A percentile compares a stretch with the other conserved stretches of the same genome.
Conservation (phyloP, 2,329 filamentous ascomycete genomes). For the Pseudogymnoascus verrucosus region DNA sequence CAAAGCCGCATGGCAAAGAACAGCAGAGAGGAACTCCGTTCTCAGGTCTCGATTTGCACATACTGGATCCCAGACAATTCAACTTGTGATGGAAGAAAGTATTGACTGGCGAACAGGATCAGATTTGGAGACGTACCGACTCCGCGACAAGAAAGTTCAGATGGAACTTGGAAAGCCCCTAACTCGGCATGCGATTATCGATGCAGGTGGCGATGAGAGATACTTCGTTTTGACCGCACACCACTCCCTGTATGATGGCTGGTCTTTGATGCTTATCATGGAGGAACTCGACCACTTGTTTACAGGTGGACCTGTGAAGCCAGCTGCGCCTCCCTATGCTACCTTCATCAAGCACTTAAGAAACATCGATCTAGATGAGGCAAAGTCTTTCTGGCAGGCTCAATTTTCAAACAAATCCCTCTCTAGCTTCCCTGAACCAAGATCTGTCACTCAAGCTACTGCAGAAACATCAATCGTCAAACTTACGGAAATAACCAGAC, state of each 20-base stretch:
- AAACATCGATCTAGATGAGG: neutral
- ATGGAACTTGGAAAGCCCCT: neutral
- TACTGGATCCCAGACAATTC: slow-evolving; percentile 16
- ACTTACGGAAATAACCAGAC: neutral
- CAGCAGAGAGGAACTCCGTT: slow-evolving; percentile 14
- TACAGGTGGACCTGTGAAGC: neutral
- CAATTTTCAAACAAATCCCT: neutral
- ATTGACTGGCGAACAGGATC: neutral
- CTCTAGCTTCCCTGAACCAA: neutral
- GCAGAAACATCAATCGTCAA: neutral
- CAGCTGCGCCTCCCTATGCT: neutral
- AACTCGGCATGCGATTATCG: neutral
- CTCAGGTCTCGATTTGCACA: slow-evolving; percentile 27
- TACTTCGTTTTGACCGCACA: slow-evolving; percentile 32
- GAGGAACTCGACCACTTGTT: neutral
- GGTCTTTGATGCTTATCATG: slow-evolving; percentile 38
- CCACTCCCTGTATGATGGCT: slow-evolving; percentile 57
- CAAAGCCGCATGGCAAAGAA: slow-evolving; percentile 10
- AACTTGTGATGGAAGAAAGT: neutral
- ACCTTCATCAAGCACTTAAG: neutral
- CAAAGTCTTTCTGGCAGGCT: neutral
- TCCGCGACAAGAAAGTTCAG: neutral
- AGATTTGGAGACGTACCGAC: neutral
- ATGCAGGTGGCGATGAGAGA: neutral
- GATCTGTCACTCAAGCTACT: neutral